Evolutionary conservation across 2,329 filamentous ascomycete species (phyloP).

Genomic region (Delphinella strobiligena): DNA sequence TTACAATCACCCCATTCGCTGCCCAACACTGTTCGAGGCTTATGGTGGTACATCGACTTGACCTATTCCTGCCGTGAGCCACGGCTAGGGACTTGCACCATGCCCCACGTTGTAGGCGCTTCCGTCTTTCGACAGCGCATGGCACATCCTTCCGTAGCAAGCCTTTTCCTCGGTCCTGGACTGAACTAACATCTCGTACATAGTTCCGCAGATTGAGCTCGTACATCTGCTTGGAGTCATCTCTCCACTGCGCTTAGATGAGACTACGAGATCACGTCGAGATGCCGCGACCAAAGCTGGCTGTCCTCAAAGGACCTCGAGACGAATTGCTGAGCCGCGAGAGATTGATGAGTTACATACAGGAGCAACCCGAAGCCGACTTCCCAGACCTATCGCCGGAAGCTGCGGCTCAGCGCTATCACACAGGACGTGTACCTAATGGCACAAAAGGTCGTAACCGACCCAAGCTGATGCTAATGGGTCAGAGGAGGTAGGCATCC

Average conservation of each 20-base stretch:
- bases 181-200: too few relatives aligned
- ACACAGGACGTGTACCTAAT: slow-evolving; percentile 32
- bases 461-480: slow-evolving; percentile 85
- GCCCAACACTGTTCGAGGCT: background rate
- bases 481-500: slow-evolving; percentile 80
- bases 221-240: too few relatives aligned
- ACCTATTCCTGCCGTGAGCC: too few relatives aligned
- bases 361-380: slow-evolving; percentile 9
- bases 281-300: slow-evolving; percentile 5
- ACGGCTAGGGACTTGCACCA: too few relatives aligned
- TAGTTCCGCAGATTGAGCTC: too few relatives aligned
- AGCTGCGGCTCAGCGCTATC: slow-evolving; percentile 10
- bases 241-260: too few relatives aligned
- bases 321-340: slow-evolving; percentile 1
- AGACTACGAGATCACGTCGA: too few relatives aligned
- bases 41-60: background rate
- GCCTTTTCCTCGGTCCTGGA: too few relatives aligned
- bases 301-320: background rate
- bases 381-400: slow-evolving; percentile 7
- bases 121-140: too few relatives aligned
- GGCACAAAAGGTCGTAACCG: slow-evolving; percentile 50
- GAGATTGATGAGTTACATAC: slow-evolving; percentile 10
- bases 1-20: too few relatives aligned
- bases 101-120: too few relatives aligned
- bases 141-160: too few relatives aligned